Evolutionary conservation across 208 protist species (phyloP).

Genomic region (Leishmania aethiopica): DNA sequence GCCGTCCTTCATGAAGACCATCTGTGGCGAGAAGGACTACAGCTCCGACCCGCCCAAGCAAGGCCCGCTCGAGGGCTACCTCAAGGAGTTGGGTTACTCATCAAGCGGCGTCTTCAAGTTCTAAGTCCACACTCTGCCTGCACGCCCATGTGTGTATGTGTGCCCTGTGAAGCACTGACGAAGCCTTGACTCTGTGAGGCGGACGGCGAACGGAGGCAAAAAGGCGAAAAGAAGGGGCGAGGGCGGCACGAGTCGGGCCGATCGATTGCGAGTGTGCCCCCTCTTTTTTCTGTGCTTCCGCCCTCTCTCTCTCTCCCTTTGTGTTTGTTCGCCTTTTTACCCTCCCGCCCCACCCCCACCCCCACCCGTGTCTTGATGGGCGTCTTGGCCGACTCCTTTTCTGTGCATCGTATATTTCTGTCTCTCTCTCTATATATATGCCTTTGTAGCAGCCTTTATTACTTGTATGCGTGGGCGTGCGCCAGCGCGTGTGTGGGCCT

Average conservation of each 20-base stretch:
- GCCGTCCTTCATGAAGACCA: slow-evolving; percentile 74
- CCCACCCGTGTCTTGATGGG: background rate
- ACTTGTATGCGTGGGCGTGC: background rate
- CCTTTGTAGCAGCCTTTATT: background rate
- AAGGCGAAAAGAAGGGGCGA: background rate
- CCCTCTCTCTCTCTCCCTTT: background rate
- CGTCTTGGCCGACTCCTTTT: background rate
- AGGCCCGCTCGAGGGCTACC: slow-evolving; percentile 55
- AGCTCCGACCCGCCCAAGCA: slow-evolving; percentile 54
- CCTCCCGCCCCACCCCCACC: no score
- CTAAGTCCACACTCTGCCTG: slow-evolving; percentile 23
- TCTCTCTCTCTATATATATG: background rate
- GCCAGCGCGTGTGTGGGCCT: background rate
- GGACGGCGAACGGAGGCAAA: background rate
- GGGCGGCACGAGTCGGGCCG: background rate
- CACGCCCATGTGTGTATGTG: background rate
- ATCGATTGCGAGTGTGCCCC: background rate
- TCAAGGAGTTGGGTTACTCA: slow-evolving; percentile 80
- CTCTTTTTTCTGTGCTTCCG: background rate
- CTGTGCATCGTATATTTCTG: background rate
- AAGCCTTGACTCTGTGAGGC: background rate
- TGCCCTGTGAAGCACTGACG: background rate
- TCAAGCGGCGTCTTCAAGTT: slow-evolving; percentile 77
- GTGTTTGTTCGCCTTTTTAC: background rate
- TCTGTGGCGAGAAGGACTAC: slow-evolving; percentile 79